phyloP scores from a whole-genome alignment of 2,329 filamentous ascomycete species.

The Alternaria gaisen region DNA sequence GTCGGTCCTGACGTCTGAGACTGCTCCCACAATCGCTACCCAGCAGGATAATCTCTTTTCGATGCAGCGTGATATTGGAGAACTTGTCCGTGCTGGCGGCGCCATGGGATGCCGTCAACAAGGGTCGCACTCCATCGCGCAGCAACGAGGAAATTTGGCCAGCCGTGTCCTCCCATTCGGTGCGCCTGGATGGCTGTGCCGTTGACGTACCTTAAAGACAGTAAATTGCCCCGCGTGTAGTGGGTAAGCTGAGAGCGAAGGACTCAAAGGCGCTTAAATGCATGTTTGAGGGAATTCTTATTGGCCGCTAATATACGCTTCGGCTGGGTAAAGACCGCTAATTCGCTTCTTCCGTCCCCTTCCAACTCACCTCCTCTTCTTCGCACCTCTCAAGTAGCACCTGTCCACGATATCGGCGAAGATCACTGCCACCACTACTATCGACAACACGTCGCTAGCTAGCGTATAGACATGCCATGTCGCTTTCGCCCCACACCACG shows the following conservation, averaged over 20 bases:
- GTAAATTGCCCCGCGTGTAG: slow-evolving; percentile 33
- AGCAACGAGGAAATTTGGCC: slow-evolving; percentile 28
- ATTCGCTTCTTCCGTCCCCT: slow-evolving; percentile 27
- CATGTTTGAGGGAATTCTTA: slow-evolving; percentile 23
- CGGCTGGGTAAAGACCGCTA: slow-evolving; percentile 29
- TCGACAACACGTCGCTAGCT: background rate
- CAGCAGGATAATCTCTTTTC: slow-evolving; percentile 35
- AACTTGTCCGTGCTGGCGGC: slow-evolving; percentile 41
- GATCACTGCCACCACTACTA: slow-evolving; percentile 19
- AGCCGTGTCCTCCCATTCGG: slow-evolving; percentile 39
- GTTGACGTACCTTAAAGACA: slow-evolving; percentile 28
- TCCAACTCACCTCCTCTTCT: slow-evolving; percentile 16
- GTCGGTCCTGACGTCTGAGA: slow-evolving; percentile 13
- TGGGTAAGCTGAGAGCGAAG: slow-evolving; percentile 18
- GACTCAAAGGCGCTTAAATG: slow-evolving; percentile 43
- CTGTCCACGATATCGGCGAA: slow-evolving; percentile 4
- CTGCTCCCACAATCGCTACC: slow-evolving; percentile 6
- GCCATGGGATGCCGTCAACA: slow-evolving; percentile 32
- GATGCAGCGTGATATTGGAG: slow-evolving; percentile 41
- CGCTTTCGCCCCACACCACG: slow-evolving; percentile 15
- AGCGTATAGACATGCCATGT: slow-evolving; percentile 4
- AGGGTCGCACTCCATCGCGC: slow-evolving; percentile 44
- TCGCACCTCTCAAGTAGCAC: slow-evolving; percentile 7
- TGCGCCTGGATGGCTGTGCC: slow-evolving; percentile 31
- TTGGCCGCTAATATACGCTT: slow-evolving; percentile 29